Percentiles rank a stretch among this genome's conserved stretches.
These are phyloP conservation scores for Solanum neorickii DNA, from an alignment of 257 asterid species.

Conservation along the genomic window DNA sequence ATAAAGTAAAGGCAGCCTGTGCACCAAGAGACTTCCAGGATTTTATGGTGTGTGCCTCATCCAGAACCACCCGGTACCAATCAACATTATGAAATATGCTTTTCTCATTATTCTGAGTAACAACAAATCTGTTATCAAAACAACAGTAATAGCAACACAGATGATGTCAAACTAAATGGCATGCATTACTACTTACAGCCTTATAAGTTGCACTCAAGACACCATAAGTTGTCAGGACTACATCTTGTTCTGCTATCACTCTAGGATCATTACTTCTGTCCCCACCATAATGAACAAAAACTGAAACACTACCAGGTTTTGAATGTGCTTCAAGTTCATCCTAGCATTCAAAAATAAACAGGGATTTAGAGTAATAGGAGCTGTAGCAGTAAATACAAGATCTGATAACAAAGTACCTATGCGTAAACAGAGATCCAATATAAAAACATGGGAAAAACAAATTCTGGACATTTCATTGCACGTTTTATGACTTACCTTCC, in stretches of 20 bases:
- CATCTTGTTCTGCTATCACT: constrained; percentile 58
- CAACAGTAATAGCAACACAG: not conserved
- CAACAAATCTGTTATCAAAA: not conserved
- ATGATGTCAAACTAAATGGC: not conserved
- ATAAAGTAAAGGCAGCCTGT: constrained; percentile 59
- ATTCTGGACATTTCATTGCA: not conserved
- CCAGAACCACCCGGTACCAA: constrained; percentile 79
- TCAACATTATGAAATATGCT: constrained; percentile 76
- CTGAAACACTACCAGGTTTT: constrained; percentile 39
- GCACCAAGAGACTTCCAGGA: constrained; percentile 60
- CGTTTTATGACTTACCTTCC: constrained; percentile 47
- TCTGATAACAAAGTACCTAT: not conserved
- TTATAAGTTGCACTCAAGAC: constrained; percentile 52
- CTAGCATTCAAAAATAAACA: constrained; percentile 14
- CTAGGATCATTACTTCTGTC: constrained; percentile 43
- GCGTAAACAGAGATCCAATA: not conserved
- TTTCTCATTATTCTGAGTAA: constrained; percentile 27
- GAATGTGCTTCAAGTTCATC: constrained; percentile 75
- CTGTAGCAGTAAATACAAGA: not conserved
- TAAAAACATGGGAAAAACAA: not conserved
- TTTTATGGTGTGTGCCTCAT: constrained; percentile 86
- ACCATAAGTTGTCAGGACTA: constrained; percentile 82
- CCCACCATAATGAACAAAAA: constrained; percentile 70
- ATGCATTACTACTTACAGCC: constrained; percentile 25
- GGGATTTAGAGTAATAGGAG: not conserved